Conservation (phyloP, 768 basidiomycete genomes). For the Saitozyma sp. region DNA sequence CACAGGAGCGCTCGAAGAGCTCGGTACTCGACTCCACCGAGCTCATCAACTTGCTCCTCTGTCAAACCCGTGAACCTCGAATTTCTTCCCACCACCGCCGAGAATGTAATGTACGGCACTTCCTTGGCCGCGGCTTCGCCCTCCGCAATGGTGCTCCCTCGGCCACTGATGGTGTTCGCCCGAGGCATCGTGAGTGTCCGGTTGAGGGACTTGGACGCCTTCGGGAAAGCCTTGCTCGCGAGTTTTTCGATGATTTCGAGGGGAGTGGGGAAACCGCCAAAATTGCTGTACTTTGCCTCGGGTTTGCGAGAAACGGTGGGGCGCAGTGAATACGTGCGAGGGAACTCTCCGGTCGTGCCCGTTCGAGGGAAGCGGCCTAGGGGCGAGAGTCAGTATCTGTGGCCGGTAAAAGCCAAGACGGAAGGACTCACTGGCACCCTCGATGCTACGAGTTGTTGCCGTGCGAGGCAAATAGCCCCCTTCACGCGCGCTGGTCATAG, state of each 20-base stretch:
- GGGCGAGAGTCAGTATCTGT: conserved; percentile 10
- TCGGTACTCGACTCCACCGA: conserved; percentile 91
- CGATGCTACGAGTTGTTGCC: conserved; percentile 30
- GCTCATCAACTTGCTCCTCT: conserved; percentile 79
- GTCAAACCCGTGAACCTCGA: conserved; percentile 63
- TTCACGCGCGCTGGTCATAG: conserved; percentile 32
- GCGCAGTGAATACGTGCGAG: conserved; percentile 43
- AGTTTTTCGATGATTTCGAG: conserved; percentile 55
- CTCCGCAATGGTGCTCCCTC: conserved; percentile 49
- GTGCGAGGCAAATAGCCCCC: conserved; percentile 44
- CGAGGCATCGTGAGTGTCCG: conserved; percentile 74
- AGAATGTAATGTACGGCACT: conserved; percentile 82
- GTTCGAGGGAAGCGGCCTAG: conserved; percentile 32
- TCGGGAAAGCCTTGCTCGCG: conserved; percentile 65
- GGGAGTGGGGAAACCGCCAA: conserved; percentile 54
- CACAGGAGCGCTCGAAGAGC: conserved; percentile 77
- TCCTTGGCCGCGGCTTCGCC: conserved; percentile 54
- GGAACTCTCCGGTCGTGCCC: conserved; percentile 33
- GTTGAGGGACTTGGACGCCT: conserved; percentile 61
- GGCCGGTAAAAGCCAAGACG: too few relatives aligned
- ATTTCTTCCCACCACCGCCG: conserved; percentile 80
- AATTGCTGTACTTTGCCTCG: conserved; percentile 40
- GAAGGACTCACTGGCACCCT: too few relatives aligned
- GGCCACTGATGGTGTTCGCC: conserved; percentile 55
- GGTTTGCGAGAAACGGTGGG: conserved; percentile 27